phyloP scores from a whole-genome alignment of 2,329 filamentous ascomycete genomes.

The Ascochyta koolunga region DNA sequence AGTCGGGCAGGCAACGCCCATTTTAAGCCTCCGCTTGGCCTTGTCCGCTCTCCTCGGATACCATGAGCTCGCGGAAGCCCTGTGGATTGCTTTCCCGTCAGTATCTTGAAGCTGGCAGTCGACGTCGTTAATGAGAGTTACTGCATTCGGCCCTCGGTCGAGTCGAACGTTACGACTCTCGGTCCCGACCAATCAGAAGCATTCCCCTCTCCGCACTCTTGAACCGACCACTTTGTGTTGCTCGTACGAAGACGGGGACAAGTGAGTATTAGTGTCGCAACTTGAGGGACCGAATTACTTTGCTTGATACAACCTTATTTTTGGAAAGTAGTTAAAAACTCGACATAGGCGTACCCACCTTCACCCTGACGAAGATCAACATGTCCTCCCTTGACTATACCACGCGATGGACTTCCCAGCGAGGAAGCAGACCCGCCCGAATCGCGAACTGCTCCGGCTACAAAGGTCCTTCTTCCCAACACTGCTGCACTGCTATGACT shows the following conservation, averaged over 20 bases:
- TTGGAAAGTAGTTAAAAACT: too few species aligned
- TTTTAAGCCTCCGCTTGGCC: background rate
- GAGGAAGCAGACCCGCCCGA: constrained; percentile 40
- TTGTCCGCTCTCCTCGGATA: background rate
- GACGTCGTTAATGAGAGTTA: constrained; percentile 4
- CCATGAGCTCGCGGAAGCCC: too few species aligned
- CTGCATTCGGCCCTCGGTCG: constrained; percentile 24
- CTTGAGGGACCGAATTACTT: too few species aligned
- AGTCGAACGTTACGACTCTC: constrained; percentile 28
- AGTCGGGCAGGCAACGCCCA: background rate
- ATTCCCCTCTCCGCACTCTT: constrained; percentile 16
- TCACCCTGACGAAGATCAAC: background rate
- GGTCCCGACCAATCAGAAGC: constrained; percentile 22
- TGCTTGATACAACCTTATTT: too few species aligned
- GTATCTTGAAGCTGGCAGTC: background rate
- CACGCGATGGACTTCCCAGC: constrained; percentile 36
- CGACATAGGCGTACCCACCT: too few species aligned
- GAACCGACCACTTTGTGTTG: background rate
- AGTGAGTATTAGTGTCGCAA: background rate
- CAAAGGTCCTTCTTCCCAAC: constrained; percentile 23
- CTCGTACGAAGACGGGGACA: background rate
- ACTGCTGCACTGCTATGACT: background rate
- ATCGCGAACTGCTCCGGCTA: constrained; percentile 50
- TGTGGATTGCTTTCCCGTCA: background rate
- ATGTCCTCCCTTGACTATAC: constrained; percentile 27